phyloP scores from a whole-genome alignment of 441 rosid genomes.

The Aleurites moluccanus region DNA sequence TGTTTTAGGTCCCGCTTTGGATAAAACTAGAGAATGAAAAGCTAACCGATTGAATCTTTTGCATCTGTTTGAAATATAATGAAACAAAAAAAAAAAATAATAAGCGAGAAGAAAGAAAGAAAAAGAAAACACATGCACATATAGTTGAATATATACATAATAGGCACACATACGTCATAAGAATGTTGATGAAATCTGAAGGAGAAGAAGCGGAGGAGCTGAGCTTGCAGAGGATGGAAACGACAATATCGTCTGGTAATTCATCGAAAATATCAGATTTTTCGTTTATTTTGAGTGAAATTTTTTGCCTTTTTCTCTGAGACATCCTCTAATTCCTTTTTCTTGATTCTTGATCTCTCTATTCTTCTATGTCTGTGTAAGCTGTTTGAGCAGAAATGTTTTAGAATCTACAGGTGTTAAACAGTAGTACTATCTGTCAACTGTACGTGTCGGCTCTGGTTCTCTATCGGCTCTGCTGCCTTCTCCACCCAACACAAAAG shows the following conservation, averaged over 20 bases:
- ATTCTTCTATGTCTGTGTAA: too few species aligned
- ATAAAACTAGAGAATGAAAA: slow-evolving; percentile 51
- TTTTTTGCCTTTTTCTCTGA: slow-evolving; percentile 36
- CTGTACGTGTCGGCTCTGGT: background rate
- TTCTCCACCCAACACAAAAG: too few species aligned
- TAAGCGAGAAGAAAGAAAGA: too few species aligned
- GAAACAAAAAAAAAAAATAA: background rate
- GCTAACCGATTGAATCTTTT: slow-evolving; percentile 52
- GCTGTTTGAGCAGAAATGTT: too few species aligned
- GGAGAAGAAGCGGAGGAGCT: slow-evolving; percentile 61
- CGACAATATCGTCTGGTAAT: slow-evolving; percentile 72
- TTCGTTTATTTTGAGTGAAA: background rate
- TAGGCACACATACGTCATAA: slow-evolving; percentile 48
- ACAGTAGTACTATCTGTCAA: too few species aligned
- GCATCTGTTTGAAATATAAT: slow-evolving; percentile 46
- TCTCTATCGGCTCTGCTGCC: background rate
- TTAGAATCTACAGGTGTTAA: too few species aligned
- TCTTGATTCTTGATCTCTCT: background rate
- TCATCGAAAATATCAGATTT: slow-evolving; percentile 48
- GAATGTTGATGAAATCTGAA: slow-evolving; percentile 52
- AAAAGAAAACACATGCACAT: background rate
- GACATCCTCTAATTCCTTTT: slow-evolving; percentile 15
- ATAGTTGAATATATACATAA: background rate
- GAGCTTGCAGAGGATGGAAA: slow-evolving; percentile 59
- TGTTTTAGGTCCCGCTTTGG: slow-evolving; percentile 45